Evolutionary conservation across 1,284 basidiomycete species (phyloP), one percentile per base, ranked within the genome.

Genomic region (Sparassis latifolia): DNA sequence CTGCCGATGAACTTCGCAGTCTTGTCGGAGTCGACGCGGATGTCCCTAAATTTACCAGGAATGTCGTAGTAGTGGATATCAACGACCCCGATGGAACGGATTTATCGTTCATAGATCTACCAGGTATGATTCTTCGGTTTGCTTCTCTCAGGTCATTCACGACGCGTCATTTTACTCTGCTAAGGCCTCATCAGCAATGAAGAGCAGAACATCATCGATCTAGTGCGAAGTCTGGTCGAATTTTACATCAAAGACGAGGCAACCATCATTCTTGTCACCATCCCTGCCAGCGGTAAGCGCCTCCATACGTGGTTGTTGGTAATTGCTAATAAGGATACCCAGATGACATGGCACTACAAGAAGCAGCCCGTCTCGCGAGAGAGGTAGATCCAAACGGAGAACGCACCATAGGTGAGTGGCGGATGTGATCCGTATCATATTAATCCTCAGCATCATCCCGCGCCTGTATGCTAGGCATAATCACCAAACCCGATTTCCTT

Each of bases 301-400:
- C 20, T 20, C 20, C 20, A 20, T 20, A 20, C 20, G 20, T 20
- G 20, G 20, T 57, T 28, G 2, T 37, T 10, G 33, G 5, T 37
- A 28, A 39, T 52, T 20, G 28, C 20, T 27, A 30, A 44, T 28
- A 4, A 35, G 30, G 12, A 48, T 0, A 43, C 2, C 27, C 47
- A 85, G 83, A 82, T 44, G 82, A 85, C 38, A 73, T 82, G 10
- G 73, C 84, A 51, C 84, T 80, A 52, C 79, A 82, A 54, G 64
- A 68, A 51, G 79, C 82, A 0, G 67, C 79, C 1, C 66, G 52
- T 3, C 63, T 85, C 0, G 83, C 82, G 0, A 71, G 62, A 50
- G 62, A 69, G 2, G 75, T 68, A 1, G 82, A 85, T 59, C 70
- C 74, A 0, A 49, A 63, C 0, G 80, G 79, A 5, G 57, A 68